These are phyloP conservation scores for Diplodia intermedia DNA, from an alignment of 2,329 filamentous ascomycete genomes.

Conservation along the genomic window DNA sequence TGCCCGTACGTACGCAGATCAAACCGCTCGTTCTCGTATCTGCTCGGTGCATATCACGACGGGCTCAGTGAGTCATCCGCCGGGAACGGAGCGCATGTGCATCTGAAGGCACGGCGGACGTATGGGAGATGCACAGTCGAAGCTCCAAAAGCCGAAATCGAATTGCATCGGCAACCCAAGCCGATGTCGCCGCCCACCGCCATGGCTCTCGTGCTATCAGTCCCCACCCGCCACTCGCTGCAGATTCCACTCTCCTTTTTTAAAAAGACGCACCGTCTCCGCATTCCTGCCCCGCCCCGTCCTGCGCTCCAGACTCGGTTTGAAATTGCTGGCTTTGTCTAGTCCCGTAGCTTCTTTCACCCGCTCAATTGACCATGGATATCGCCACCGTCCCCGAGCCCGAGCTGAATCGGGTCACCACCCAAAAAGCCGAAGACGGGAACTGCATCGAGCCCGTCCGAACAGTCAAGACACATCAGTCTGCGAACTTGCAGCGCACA, in stretches of 20 bases:
- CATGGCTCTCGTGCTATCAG: slow-evolving; percentile 8
- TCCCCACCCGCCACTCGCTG: slow-evolving; percentile 11
- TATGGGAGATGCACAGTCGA: neutral
- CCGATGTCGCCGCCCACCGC: slow-evolving; percentile 11
- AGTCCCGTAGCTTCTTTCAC: neutral
- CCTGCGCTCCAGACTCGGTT: neutral
- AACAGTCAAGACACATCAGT: neutral
- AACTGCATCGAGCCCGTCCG: slow-evolving; percentile 12
- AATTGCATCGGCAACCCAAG: slow-evolving; percentile 8
- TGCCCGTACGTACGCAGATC: neutral
- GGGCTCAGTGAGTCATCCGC: slow-evolving; percentile 10
- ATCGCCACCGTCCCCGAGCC: neutral
- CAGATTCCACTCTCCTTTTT: neutral
- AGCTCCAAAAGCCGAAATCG: slow-evolving; percentile 1
- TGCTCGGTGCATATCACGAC: slow-evolving; percentile 12
- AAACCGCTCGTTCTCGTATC: neutral
- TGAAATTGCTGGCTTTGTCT: neutral
- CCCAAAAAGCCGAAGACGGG: neutral
- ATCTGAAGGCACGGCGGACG: neutral
- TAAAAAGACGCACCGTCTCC: slow-evolving; percentile 1
- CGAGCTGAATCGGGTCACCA: neutral
- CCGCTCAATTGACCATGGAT: neutral
- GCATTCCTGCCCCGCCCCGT: neutral
- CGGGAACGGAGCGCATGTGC: neutral
- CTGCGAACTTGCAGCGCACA: neutral